Evolutionary conservation across 1,284 basidiomycete genomes (phyloP).

Genomic region (Leucoagaricus sp.): DNA sequence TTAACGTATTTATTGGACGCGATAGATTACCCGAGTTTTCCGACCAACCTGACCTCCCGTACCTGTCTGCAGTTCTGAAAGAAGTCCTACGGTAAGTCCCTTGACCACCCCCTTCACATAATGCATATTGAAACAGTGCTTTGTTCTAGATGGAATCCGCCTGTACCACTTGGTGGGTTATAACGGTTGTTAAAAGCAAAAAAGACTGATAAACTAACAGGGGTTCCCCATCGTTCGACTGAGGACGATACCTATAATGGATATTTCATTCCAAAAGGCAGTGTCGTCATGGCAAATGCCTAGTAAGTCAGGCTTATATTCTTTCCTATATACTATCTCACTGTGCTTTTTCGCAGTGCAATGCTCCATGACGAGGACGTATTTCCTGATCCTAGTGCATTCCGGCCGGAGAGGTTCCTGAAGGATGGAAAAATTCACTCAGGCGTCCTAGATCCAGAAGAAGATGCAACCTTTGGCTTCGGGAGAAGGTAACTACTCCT

Average conservation of each 20-base stretch:
- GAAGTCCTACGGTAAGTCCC: slow-evolving; percentile 20
- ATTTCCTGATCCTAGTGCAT: slow-evolving; percentile 38
- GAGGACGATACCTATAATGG: slow-evolving; percentile 28
- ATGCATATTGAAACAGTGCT: neutral
- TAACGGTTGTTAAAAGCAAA: neutral
- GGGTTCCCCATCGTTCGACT: slow-evolving; percentile 23
- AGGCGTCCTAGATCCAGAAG: slow-evolving; percentile 4
- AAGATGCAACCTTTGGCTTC: slow-evolving; percentile 33
- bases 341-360: slow-evolving; percentile 28
- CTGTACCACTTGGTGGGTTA: neutral
- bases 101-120: neutral
- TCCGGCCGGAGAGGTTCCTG: slow-evolving; percentile 42
- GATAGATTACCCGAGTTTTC: slow-evolving; percentile 24
- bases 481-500: slow-evolving; percentile 30
- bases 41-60: slow-evolving; percentile 22
- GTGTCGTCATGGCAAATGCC: slow-evolving; percentile 25
- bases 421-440: slow-evolving; percentile 9
- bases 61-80: slow-evolving; percentile 19
- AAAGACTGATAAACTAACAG: neutral
- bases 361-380: slow-evolving; percentile 39
- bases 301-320: slow-evolving; percentile 20
- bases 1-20: slow-evolving; percentile 23
- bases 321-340: neutral
- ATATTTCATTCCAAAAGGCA: slow-evolving; percentile 27
- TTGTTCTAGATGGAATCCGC: slow-evolving; percentile 2